Conservation (phyloP, 2,329 filamentous ascomycete species). For the Colletotrichum godetiae region DNA sequence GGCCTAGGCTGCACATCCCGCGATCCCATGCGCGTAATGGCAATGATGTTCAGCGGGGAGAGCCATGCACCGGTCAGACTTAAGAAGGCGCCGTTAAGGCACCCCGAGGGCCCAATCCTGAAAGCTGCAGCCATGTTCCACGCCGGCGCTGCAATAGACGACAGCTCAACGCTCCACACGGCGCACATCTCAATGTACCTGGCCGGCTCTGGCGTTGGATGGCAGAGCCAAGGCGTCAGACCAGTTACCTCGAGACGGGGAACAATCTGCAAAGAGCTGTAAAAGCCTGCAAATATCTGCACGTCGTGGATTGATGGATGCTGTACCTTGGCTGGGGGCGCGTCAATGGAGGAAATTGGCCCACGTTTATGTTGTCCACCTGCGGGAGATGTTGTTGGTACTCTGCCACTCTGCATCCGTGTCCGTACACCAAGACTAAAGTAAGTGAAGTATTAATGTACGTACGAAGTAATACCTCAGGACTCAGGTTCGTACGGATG, state of each 20-base stretch:
- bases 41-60: not conserved
- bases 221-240: not conserved
- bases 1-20: slow-evolving; percentile 5
- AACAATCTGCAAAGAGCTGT: not conserved
- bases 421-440: not conserved
- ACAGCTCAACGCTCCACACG: slow-evolving; percentile 22
- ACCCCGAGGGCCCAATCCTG: not conserved
- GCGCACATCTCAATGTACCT: slow-evolving; percentile 19
- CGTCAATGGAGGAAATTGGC: not conserved
- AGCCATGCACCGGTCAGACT: slow-evolving; percentile 14
- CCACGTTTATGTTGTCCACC: slow-evolving; percentile 2
- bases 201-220: slow-evolving; percentile 1
- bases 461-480: too few species aligned
- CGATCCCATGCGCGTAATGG: slow-evolving; percentile 24
- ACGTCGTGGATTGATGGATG: not conserved
- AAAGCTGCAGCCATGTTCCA: slow-evolving; percentile 24
- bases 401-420: not conserved
- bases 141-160: slow-evolving; percentile 15
- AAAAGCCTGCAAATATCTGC: not conserved
- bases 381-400: not conserved
- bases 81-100: slow-evolving; percentile 9
- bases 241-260: slow-evolving; percentile 1
- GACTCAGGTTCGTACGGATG: not conserved
- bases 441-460: too few species aligned
- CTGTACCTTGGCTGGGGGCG: not conserved